Percentiles rank a stretch among this genome's conserved stretches.
These are phyloP conservation scores for Globisporangium cystogenes DNA, from an alignment of 352 stramenopile species.

Conservation along the genomic window DNA sequence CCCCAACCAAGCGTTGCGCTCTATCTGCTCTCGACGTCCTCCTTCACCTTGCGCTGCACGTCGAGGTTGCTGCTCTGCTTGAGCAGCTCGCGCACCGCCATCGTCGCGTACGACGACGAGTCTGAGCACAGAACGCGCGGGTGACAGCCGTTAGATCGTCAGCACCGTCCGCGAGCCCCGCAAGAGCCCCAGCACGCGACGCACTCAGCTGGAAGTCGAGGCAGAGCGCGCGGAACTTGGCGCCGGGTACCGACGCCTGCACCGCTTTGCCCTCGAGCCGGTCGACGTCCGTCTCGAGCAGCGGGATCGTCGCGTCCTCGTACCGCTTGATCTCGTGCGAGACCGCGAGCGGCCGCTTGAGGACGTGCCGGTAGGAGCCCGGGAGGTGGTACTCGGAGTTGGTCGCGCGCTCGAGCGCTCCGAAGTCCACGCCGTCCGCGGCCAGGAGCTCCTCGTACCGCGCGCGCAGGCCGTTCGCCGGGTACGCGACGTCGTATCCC, in stretches of 20 bases:
- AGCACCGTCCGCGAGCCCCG: background rate
- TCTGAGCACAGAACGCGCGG: conserved; percentile 14
- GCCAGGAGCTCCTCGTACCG: conserved; percentile 60
- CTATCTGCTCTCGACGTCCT: conserved; percentile 11
- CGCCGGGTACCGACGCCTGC: conserved; percentile 50
- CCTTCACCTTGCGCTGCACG: conserved; percentile 22
- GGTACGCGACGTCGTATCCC: conserved; percentile 88
- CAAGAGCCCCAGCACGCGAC: background rate
- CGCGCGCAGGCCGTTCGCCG: conserved; percentile 74
- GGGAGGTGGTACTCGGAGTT: conserved; percentile 90
- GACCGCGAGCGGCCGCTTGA: conserved; percentile 88
- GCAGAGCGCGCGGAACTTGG: conserved; percentile 60
- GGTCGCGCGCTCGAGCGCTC: conserved; percentile 47
- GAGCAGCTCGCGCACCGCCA: conserved; percentile 94
- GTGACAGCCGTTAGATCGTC: background rate
- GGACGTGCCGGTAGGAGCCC: conserved; percentile 92
- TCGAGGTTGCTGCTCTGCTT: conserved; percentile 89
- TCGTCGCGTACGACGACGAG: conserved; percentile 93
- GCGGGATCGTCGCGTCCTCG: conserved; percentile 86
- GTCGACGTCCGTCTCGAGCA: conserved; percentile 94
- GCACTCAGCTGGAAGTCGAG: conserved; percentile 77
- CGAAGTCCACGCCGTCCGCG: conserved; percentile 64
- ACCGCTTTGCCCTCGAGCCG: conserved; percentile 26
- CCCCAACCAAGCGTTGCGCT: too few relatives aligned
- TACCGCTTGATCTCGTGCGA: conserved; percentile 91